Evolutionary conservation across 2,329 filamentous ascomycete genomes (phyloP).

Genomic region (Aspergillus quadrilineatus): DNA sequence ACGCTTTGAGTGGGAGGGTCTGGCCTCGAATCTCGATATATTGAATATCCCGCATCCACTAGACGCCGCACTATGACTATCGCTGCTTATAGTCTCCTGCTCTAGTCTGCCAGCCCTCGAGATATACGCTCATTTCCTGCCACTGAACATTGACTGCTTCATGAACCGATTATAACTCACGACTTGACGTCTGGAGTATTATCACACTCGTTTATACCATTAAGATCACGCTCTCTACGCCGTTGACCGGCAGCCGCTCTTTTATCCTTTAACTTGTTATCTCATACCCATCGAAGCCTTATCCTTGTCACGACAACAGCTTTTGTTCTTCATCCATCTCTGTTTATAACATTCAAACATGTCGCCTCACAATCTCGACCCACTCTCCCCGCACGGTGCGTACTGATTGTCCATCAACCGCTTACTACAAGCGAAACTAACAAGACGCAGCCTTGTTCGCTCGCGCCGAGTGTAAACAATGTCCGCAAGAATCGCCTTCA

Average conservation of each 20-base stretch:
- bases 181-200: slow-evolving; percentile 38
- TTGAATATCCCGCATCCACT: slow-evolving; percentile 16
- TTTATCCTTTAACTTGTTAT: slow-evolving; percentile 14
- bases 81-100: slow-evolving; percentile 15
- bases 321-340: neutral
- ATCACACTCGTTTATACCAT: slow-evolving; percentile 26
- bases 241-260: slow-evolving; percentile 33
- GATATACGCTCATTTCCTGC: slow-evolving; percentile 22
- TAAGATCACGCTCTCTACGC: slow-evolving; percentile 23
- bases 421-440: neutral
- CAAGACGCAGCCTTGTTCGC: slow-evolving; percentile 18
- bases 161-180: slow-evolving; percentile 32
- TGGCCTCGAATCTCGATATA: slow-evolving; percentile 12
- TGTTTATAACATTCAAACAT: slow-evolving; percentile 24
- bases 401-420: neutral
- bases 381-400: slow-evolving; percentile 25
- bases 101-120: slow-evolving; percentile 14
- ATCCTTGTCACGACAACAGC: slow-evolving; percentile 11
- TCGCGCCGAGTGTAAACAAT: slow-evolving; percentile 54
- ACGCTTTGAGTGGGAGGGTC: slow-evolving; percentile 14
- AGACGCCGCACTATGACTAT: slow-evolving; percentile 26
- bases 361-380: slow-evolving; percentile 26
- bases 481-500: slow-evolving; percentile 51
- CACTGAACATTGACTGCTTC: slow-evolving; percentile 15
- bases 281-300: slow-evolving; percentile 3